Base-by-base conservation (phyloP, 768 basidiomycete species). In the Boletus bicolor region DNA sequence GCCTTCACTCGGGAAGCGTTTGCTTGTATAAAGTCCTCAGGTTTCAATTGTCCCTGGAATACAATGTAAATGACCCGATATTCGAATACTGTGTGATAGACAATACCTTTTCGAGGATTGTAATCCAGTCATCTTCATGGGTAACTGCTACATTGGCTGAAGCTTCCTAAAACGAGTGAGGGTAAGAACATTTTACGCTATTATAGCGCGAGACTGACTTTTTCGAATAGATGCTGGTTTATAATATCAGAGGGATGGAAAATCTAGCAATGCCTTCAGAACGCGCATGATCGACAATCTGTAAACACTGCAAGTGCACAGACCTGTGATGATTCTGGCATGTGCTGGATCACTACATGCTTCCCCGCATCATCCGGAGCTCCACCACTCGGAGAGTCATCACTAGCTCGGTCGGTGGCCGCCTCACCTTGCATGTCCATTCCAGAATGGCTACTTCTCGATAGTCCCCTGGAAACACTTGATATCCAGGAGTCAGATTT, bases 161-260 rank as follows among this genome's bases (percentile, higher is more conserved):
- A 17, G 49, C 5, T 41, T 38, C 36, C 57, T 58, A 24, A 4
- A 19, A 36, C 17, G 7, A 12, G 14, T 24, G 28, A 32, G 14
- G 11, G 12, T 4, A 43, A 35, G 7, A 5, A 14, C 2, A 11
- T 15, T 12, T 10, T 7, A 5, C 32, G n/a, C 9, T 3, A 19
- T 32, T 7, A 21, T 34, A 42, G 11, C n/a, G n/a, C 41, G 45
- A 46, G 30, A 42, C 43, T 7, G 2, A 54, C 59, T 24, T 21
- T 37, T 3, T 32, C 8, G 0, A 61, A 28, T 19, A 62, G 37
- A 35, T 51, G 47, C 5, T 15, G 55, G 7, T 62, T 62, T 2
- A 62, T 61, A 1, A 44, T 24, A 10, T 62, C 55, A n/a, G 59
- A 54, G 0, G 59, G 61, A 43, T 62, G 61, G 14, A 54, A 62